Conservation (phyloP, 495 filamentous ascomycete genomes). For the Talaromyces liani region DNA sequence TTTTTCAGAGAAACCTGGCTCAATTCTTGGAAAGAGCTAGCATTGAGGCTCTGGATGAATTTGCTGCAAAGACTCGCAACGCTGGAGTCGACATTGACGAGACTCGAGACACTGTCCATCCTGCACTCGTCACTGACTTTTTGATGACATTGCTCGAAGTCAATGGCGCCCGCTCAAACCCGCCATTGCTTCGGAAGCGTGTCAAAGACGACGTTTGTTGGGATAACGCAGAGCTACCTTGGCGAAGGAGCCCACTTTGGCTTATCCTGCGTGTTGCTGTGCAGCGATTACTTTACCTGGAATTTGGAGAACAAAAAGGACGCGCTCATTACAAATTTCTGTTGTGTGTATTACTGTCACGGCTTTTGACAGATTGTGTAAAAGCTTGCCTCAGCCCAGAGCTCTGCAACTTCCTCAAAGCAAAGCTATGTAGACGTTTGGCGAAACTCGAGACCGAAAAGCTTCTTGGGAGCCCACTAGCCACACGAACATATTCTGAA, state of each 20-base stretch:
- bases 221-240: conserved; percentile 38
- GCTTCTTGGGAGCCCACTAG: neutral
- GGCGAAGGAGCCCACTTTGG: conserved; percentile 51
- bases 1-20: conserved; percentile 39
- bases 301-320: conserved; percentile 37
- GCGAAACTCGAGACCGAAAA: conserved; percentile 48
- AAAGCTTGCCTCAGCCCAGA: conserved; percentile 19
- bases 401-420: conserved; percentile 27
- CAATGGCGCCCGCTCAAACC: conserved; percentile 27
- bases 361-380: conserved; percentile 31
- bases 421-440: conserved; percentile 54
- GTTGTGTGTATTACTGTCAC: conserved; percentile 34
- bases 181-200: conserved; percentile 41
- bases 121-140: conserved; percentile 45
- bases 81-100: conserved; percentile 39
- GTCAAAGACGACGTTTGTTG: conserved; percentile 52
- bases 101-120: conserved; percentile 46
- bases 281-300: conserved; percentile 37
- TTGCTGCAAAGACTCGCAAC: conserved; percentile 43
- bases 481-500: conserved; percentile 8
- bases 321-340: conserved; percentile 53
- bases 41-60: conserved; percentile 44
- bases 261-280: conserved; percentile 50
- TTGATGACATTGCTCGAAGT: conserved; percentile 50
- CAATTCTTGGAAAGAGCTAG: conserved; percentile 52